These are phyloP conservation scores for Bertia moriformis DNA, from an alignment of 2,329 filamentous ascomycete genomes.

Conservation along the genomic window DNA sequence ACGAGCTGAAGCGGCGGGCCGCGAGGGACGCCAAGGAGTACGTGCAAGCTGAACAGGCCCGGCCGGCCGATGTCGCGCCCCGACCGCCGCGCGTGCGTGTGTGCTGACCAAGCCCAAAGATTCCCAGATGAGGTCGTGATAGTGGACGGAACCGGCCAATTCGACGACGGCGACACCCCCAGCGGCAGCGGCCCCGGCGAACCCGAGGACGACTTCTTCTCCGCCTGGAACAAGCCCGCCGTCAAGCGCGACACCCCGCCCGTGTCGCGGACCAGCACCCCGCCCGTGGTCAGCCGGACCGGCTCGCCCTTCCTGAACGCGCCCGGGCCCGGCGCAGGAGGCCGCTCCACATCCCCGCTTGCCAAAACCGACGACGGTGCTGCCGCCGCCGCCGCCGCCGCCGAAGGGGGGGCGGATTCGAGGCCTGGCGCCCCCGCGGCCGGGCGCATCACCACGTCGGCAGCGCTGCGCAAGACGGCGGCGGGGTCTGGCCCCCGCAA, in stretches of 20 bases:
- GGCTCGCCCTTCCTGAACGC: conserved; percentile 85
- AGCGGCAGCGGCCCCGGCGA: conserved; percentile 62
- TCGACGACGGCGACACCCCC: conserved; percentile 59
- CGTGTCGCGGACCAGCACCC: conserved; percentile 79
- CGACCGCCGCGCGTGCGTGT: not conserved
- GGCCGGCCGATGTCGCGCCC: conserved; percentile 1
- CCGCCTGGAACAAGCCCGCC: conserved; percentile 93
- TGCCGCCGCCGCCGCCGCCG: conserved; percentile 18
- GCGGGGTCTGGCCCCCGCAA: conserved; percentile 56
- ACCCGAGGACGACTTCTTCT: conserved; percentile 87
- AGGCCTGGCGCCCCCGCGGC: conserved; percentile 51
- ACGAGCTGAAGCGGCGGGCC: conserved; percentile 77
- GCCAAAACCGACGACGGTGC: conserved; percentile 40
- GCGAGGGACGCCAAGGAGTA: conserved; percentile 74
- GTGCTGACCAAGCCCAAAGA: conserved; percentile 7
- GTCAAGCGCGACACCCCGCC: conserved; percentile 95
- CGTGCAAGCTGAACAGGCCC: too few relatives aligned
- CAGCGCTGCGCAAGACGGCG: conserved; percentile 67
- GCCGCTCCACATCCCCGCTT: conserved; percentile 72
- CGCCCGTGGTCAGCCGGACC: conserved; percentile 65
- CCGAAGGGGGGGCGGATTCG: conserved; percentile 21
- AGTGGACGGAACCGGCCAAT: conserved; percentile 52
- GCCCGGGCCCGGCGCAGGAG: conserved; percentile 55
- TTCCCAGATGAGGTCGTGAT: conserved; percentile 76
- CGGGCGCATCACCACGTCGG: conserved; percentile 62